These are phyloP conservation scores for Peronospora farinosa DNA, from an alignment of 352 stramenopile genomes.

Conservation along the genomic window DNA sequence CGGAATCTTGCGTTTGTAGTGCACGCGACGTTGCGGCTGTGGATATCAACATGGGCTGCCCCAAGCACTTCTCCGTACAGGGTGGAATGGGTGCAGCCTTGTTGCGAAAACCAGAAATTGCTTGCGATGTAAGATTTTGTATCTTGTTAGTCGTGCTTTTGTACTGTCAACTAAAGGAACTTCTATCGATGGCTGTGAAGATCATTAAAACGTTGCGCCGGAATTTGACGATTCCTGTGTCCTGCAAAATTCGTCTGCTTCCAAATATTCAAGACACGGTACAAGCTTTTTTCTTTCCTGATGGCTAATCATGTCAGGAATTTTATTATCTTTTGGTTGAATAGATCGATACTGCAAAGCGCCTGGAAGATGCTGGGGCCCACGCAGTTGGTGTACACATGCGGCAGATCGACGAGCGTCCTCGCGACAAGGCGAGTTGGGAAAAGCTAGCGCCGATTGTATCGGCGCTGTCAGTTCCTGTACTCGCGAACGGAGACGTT, in stretches of 20 bases:
- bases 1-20: constrained; percentile 18
- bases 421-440: constrained; percentile 65
- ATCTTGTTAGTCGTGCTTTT: background rate
- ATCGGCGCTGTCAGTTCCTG: constrained; percentile 64
- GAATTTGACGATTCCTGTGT: constrained; percentile 81
- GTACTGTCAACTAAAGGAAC: too few relatives aligned
- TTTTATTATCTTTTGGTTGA: background rate
- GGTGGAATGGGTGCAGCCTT: constrained; percentile 89
- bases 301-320: background rate
- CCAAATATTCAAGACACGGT: constrained; percentile 61
- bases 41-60: constrained; percentile 94
- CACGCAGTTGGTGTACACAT: constrained; percentile 68
- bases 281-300: constrained; percentile 5
- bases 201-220: constrained; percentile 76
- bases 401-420: constrained; percentile 58
- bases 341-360: constrained; percentile 62
- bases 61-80: constrained; percentile 90
- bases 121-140: constrained; percentile 52
- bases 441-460: constrained; percentile 58
- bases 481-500: constrained; percentile 87
- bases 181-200: constrained; percentile 13
- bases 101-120: constrained; percentile 82
- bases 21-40: constrained; percentile 84
- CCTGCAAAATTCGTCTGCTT: constrained; percentile 84
- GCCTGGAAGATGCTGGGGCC: constrained; percentile 57